These are phyloP conservation scores for Ziziphus jujuba DNA, from an alignment of 306 rosid genomes.

Conservation along the genomic window DNA sequence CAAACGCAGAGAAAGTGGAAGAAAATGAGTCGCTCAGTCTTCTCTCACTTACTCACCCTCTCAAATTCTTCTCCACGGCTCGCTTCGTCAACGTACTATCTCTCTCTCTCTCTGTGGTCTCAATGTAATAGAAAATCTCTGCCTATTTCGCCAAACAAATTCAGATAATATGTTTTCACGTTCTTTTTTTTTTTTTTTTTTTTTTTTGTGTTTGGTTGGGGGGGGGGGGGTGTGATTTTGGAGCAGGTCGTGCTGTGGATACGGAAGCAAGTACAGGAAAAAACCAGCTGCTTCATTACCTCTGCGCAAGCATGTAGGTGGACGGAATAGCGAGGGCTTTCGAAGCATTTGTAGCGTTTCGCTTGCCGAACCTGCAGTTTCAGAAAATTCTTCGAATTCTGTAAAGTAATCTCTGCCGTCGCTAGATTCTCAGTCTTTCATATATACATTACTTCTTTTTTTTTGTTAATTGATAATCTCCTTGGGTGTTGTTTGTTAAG, in stretches of 20 bases:
- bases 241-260: conserved; percentile 44
- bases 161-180: background rate
- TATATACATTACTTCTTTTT: too few species aligned
- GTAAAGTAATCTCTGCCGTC: conserved; percentile 46
- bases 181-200: too few species aligned
- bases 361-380: conserved; percentile 26
- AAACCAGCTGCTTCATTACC: conserved; percentile 16
- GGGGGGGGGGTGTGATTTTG: too few species aligned
- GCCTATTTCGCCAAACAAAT: background rate
- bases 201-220: conserved; percentile 2
- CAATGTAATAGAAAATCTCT: background rate
- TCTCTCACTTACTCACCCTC: conserved; percentile 48
- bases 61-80: conserved; percentile 43
- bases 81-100: conserved; percentile 38
- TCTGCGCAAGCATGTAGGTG: conserved; percentile 28
- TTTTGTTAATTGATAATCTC: background rate
- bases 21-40: conserved; percentile 51
- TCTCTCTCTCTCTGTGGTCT: conserved; percentile 2
- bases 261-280: conserved; percentile 26
- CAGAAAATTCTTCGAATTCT: conserved; percentile 47
- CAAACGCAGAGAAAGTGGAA: conserved; percentile 1
- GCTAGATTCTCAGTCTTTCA: conserved; percentile 2
- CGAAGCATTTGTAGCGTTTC: conserved; percentile 53
- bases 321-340: conserved; percentile 13
- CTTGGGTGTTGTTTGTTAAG: background rate